phyloP scores from a whole-genome alignment of 352 stramenopile species.

The Globisporangium spiculum region DNA sequence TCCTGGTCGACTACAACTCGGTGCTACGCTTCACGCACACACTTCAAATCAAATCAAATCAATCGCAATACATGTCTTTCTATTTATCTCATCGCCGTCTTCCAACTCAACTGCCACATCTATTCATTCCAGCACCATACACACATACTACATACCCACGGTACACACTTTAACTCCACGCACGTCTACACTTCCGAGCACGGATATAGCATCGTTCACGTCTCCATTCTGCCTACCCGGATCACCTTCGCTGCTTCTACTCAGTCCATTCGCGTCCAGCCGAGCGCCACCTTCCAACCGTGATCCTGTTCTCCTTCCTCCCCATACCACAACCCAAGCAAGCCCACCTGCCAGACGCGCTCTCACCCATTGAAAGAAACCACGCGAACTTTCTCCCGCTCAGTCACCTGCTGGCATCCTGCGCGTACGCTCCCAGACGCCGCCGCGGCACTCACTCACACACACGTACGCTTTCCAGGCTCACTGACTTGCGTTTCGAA shows the following conservation, averaged over 20 bases:
- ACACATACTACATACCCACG: not conserved
- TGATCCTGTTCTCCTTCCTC: not conserved
- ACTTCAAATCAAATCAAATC: not conserved
- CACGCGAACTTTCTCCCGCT: conserved; percentile 1
- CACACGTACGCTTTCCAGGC: not conserved
- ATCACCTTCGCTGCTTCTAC: not conserved
- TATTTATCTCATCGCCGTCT: not conserved
- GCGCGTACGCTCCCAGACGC: conserved; percentile 1
- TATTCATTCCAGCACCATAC: not conserved
- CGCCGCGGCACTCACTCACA: not conserved
- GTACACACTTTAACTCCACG: not conserved
- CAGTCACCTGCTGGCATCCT: not conserved
- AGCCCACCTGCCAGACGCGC: not conserved
- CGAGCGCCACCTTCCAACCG: not conserved
- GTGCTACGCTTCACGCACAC: not conserved
- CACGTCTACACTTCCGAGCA: not conserved
- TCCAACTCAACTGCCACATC: not conserved
- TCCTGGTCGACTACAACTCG: not conserved
- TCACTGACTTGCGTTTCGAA: conserved; percentile 3
- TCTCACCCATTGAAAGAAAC: not conserved
- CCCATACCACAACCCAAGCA: not conserved
- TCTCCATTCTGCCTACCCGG: not conserved
- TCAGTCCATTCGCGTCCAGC: not conserved
- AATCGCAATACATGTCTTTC: not conserved
- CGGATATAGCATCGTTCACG: not conserved